phyloP scores from a whole-genome alignment of 768 basidiomycete genomes.

The Agaricus blazei region DNA sequence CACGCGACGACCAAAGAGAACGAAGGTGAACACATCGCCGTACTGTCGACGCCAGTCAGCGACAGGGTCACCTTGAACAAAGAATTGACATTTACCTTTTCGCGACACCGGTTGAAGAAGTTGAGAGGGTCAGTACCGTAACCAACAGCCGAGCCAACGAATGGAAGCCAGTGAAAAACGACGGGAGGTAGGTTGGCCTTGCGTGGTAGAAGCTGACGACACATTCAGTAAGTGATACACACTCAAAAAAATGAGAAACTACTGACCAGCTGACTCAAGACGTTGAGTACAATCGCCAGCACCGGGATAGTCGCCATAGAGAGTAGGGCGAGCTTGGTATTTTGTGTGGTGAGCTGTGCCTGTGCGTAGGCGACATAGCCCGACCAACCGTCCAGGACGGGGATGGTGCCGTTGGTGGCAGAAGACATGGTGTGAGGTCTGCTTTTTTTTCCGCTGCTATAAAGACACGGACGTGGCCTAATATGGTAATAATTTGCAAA shows the following conservation, averaged over 20 bases:
- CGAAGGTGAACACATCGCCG: constrained; percentile 95
- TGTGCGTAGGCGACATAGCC: constrained; percentile 38
- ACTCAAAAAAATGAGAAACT: neutral
- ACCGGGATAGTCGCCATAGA: constrained; percentile 65
- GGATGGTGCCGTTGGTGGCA: constrained; percentile 32
- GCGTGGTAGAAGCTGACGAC: constrained; percentile 55
- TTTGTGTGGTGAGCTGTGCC: constrained; percentile 28
- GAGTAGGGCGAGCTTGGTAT: constrained; percentile 35
- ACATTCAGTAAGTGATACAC: neutral
- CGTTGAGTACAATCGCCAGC: constrained; percentile 65
- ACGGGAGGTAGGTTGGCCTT: constrained; percentile 75
- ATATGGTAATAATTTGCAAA: neutral
- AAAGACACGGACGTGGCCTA: neutral
- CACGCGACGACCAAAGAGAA: constrained; percentile 82
- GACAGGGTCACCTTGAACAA: neutral
- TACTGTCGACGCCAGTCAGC: constrained; percentile 46
- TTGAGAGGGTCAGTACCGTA: constrained; percentile 93
- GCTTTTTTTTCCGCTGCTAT: too few relatives aligned
- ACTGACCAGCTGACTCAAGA: constrained; percentile 73
- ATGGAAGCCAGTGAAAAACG: constrained; percentile 91
- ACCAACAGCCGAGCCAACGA: constrained; percentile 80
- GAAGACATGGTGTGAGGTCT: constrained; percentile 28
- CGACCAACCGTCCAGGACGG: constrained; percentile 38
- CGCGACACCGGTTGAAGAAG: constrained; percentile 75
- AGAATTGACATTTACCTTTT: constrained; percentile 52